These are phyloP conservation scores for Acer saccharum DNA, from an alignment of 345 rosid genomes.

Conservation along the genomic window DNA sequence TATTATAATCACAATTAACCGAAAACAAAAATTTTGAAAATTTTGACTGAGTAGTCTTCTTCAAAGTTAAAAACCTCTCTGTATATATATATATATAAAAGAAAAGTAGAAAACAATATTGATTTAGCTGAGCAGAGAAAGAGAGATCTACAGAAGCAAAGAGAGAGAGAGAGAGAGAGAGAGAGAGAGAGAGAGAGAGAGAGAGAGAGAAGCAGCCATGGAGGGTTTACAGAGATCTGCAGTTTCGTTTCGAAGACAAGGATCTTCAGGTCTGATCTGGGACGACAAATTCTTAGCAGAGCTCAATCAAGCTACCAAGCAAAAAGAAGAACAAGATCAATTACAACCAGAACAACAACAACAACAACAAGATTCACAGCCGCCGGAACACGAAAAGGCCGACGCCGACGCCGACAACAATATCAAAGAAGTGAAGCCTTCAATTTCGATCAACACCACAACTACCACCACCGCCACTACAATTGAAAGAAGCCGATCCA, in stretches of 20 bases:
- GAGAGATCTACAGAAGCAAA: neutral
- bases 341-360: slow-evolving; percentile 16
- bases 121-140: neutral
- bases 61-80: neutral
- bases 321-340: slow-evolving; percentile 24
- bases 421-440: slow-evolving; percentile 41
- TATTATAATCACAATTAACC: neutral
- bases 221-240: slow-evolving; percentile 90
- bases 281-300: slow-evolving; percentile 73
- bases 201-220: slow-evolving; percentile 42
- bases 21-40: neutral
- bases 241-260: slow-evolving; percentile 85
- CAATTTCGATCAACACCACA: slow-evolving; percentile 32
- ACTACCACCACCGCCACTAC: neutral
- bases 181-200: neutral
- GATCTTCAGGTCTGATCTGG: slow-evolving; percentile 92
- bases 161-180: neutral
- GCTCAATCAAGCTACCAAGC: slow-evolving; percentile 36
- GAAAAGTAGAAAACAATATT: neutral
- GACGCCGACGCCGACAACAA: neutral
- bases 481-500: slow-evolving; percentile 80
- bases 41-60: slow-evolving; percentile 27
- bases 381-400: neutral
- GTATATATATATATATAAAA: neutral
- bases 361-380: slow-evolving; percentile 20